Conservation (phyloP, 306 rosid genomes). For the Quercus robur region DNA sequence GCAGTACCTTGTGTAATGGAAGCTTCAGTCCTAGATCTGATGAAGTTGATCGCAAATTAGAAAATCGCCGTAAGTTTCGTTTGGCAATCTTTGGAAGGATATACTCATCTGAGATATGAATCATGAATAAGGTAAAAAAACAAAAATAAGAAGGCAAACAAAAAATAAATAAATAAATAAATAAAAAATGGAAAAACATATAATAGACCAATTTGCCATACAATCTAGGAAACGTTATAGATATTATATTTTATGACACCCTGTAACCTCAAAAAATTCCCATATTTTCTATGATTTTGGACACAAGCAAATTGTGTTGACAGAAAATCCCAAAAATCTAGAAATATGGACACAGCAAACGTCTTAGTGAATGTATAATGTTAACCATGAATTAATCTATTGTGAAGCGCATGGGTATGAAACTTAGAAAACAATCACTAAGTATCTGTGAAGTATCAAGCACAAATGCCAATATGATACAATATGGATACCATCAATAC, state of each 20-base stretch:
- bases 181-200: not conserved
- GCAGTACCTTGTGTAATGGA: constrained; percentile 56
- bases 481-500: not conserved
- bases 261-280: not conserved
- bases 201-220: not conserved
- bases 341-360: not conserved
- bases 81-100: constrained; percentile 82
- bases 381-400: not conserved
- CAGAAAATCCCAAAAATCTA: not conserved
- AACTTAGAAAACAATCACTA: no score
- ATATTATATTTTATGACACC: not conserved
- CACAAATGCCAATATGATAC: not conserved
- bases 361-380: not conserved
- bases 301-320: not conserved
- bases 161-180: no score
- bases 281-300: not conserved
- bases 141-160: not conserved
- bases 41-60: constrained; percentile 58
- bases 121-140: constrained; percentile 9
- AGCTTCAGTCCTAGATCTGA: constrained; percentile 54
- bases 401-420: no score
- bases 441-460: not conserved
- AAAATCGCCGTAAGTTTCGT: constrained; percentile 64
- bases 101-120: constrained; percentile 58
- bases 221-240: not conserved